Evolutionary conservation across 345 rosid genomes (phyloP), one percentile per base, ranked within the genome.

Genomic region (Lagerstroemia speciosa): DNA sequence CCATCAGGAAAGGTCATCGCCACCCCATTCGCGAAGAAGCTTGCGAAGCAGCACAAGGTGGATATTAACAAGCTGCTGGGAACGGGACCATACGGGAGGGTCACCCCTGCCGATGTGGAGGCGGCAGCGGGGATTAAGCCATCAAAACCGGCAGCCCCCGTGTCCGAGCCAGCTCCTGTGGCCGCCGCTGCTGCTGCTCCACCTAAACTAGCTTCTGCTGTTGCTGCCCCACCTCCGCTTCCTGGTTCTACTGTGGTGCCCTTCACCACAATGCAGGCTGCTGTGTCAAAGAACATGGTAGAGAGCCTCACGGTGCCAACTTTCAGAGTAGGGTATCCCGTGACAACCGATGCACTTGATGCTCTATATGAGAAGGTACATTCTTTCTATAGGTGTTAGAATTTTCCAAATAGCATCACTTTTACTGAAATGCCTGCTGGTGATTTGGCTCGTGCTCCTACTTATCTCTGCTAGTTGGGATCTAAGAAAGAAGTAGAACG

Each of bases 271-370:
- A 89, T 94, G 96, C 97, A 94, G 75, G 67, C 86, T 31, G 95
- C 93, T 0, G 96, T 91, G 3, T 88, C 96, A 0, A 94, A 88
- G 77, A 91, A 91, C 76, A 91, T 94, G 97, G 32, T 86, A 67
- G 88, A 84, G 69, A 88, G 97, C 75, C 97, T 91, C 77, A 80
- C 86, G 0, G 96, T 93, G 52, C 96, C 98, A 3, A 83, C 94
- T 32, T 93, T 93, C 68, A 88, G 98, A 64, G 98, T 93, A 64
- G 97, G 97, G 60, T 93, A 91, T 75, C 96, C 97, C 1, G 80
- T 91, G 65, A 69, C 74, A 1, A 87, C 96, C 0, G 89, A 91
- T 81, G 97, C 91, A 6, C 92, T 93, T 26, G 96, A 94, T 74
- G 88, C 89, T 30, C 78, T 94, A 3, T 91, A 91, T 70, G 86